A percentile compares a stretch with the other conserved stretches of the same genome.
These are phyloP conservation scores for Apiospora koreana DNA, from an alignment of 2,329 filamentous ascomycete species.

Conservation along the genomic window DNA sequence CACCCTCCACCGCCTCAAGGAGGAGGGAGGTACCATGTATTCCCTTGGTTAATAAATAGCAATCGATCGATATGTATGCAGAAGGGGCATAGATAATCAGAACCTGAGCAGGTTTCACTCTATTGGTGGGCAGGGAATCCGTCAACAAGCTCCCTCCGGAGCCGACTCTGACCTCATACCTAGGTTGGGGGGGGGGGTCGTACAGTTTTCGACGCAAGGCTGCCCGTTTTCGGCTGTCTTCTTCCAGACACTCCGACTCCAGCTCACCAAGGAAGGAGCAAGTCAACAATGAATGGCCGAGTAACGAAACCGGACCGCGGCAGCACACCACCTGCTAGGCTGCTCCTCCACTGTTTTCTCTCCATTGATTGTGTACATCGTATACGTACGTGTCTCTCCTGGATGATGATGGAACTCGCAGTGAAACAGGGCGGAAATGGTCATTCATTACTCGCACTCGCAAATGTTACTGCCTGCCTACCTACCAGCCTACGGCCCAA, in stretches of 20 bases:
- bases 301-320: not conserved
- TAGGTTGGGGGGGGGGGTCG: not conserved
- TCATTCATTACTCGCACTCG: conserved; percentile 1
- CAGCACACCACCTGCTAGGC: too few species aligned
- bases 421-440: not conserved
- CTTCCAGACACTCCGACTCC: not conserved
- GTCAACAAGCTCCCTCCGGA: not conserved
- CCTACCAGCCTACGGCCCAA: too few species aligned
- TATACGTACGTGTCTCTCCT: not conserved
- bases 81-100: not conserved
- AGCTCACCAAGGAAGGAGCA: not conserved
- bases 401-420: not conserved
- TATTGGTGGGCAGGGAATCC: not conserved
- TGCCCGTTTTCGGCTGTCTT: not conserved
- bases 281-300: conserved; percentile 8
- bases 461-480: too few species aligned
- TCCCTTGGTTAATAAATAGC: too few species aligned
- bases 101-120: not conserved
- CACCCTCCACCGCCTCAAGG: not conserved
- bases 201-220: not conserved
- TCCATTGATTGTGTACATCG: not conserved
- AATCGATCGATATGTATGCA: not conserved
- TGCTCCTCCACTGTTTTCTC: not conserved
- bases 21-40: not conserved
- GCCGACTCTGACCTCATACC: conserved; percentile 4